phyloP scores from a whole-genome alignment of 257 asterid species.

The Solanum raphanifolium region DNA sequence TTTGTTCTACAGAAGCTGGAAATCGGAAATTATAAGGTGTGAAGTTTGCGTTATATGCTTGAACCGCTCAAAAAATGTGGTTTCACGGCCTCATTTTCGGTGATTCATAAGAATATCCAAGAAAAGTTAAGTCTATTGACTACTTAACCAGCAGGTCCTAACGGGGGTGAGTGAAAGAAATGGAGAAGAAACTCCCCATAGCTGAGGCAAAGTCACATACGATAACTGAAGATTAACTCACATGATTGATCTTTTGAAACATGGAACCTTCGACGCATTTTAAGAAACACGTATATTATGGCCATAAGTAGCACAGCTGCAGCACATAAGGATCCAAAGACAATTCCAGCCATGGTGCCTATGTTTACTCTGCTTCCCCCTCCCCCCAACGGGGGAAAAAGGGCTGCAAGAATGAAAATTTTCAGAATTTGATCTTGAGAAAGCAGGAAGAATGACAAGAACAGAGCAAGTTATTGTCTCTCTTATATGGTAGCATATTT shows the following conservation, averaged over 20 bases:
- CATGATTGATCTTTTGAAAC: neutral
- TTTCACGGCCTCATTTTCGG: neutral
- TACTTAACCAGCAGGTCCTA: neutral
- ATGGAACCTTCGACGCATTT: slow-evolving; percentile 1
- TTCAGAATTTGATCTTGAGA: neutral
- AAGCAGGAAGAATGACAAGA: neutral
- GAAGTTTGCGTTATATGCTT: neutral
- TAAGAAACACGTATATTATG: slow-evolving; percentile 9
- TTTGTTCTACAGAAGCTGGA: neutral
- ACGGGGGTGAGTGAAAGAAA: neutral
- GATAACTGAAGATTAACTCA: neutral
- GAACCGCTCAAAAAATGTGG: neutral
- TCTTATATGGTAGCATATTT: neutral
- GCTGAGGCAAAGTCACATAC: neutral
- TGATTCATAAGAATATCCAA: neutral
- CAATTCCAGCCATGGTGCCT: slow-evolving; percentile 32
- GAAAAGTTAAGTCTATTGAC: neutral
- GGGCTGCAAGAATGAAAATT: slow-evolving; percentile 12
- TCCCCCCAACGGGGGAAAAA: slow-evolving; percentile 20
- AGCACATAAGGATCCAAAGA: slow-evolving; percentile 20
- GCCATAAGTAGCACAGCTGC: slow-evolving; percentile 11
- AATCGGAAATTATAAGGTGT: neutral
- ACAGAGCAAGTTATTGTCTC: neutral
- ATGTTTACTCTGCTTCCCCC: slow-evolving; percentile 17
- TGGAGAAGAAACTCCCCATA: neutral